Evolutionary conservation across 2,329 filamentous ascomycete genomes (phyloP).

Genomic region (Diaporthe velutina): DNA sequence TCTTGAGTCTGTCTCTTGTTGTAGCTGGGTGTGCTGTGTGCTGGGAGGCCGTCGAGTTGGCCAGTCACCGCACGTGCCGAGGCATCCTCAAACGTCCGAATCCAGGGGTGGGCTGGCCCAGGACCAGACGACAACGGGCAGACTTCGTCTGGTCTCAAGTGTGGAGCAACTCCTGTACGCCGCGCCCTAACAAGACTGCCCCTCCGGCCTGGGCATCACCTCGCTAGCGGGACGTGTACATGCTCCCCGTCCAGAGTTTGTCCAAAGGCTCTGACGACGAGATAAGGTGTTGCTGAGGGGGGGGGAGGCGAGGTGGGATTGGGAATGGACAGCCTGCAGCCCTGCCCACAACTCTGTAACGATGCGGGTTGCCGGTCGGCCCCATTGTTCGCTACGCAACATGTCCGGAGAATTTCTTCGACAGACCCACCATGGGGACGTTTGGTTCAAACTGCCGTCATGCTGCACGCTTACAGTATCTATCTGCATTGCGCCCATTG

Average conservation of each 20-base stretch:
- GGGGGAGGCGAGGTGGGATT: neutral
- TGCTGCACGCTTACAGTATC: neutral
- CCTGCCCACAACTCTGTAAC: constrained; percentile 25
- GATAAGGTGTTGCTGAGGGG: constrained; percentile 10
- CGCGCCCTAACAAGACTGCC: neutral
- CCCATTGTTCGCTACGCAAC: constrained; percentile 1
- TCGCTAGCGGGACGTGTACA: neutral
- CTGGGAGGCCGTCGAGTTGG: constrained; percentile 17
- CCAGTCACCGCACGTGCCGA: constrained; percentile 21
- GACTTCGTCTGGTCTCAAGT: constrained; percentile 34
- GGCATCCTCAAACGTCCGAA: constrained; percentile 9
- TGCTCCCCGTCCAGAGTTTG: constrained; percentile 14
- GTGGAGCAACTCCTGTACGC: constrained; percentile 19
- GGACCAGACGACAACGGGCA: constrained; percentile 30
- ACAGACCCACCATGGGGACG: constrained; percentile 7
- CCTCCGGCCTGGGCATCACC: neutral
- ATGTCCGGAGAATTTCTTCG: constrained; percentile 15
- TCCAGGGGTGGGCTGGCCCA: neutral
- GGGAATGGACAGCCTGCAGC: constrained; percentile 2
- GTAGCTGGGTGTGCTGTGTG: neutral
- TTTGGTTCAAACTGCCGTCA: constrained; percentile 25
- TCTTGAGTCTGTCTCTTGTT: neutral
- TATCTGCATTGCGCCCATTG: neutral
- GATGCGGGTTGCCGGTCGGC: constrained; percentile 23
- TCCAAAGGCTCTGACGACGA: constrained; percentile 21